Conservation (phyloP, 73 alveolate species). For the Tetrahymena thermophila region DNA sequence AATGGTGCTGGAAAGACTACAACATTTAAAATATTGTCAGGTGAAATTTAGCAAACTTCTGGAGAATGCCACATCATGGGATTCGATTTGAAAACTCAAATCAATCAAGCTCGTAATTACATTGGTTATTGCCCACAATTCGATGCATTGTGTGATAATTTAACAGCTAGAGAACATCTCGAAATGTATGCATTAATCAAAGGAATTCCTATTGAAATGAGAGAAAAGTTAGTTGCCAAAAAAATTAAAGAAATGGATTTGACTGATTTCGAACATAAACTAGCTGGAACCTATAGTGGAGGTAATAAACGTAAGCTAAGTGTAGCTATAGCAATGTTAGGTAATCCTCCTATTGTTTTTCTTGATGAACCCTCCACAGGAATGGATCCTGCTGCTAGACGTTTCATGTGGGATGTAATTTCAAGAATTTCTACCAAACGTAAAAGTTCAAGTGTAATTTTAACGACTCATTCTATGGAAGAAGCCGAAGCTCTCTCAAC, state of each 20-base stretch:
- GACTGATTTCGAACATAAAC: slow-evolving; percentile 57
- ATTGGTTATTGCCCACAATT: slow-evolving; percentile 98
- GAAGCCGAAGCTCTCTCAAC: slow-evolving; percentile 11
- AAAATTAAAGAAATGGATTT: slow-evolving; percentile 86
- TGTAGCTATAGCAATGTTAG: slow-evolving; percentile 96
- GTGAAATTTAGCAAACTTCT: slow-evolving; percentile 77
- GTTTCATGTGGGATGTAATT: slow-evolving; percentile 97
- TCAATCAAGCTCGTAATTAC: slow-evolving; percentile 71
- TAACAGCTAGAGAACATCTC: slow-evolving; percentile 91
- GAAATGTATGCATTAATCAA: slow-evolving; percentile 88
- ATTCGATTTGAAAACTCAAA: slow-evolving; percentile 56
- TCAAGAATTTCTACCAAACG: slow-evolving; percentile 77
- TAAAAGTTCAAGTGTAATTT: slow-evolving; percentile 56
- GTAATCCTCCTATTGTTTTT: slow-evolving; percentile 97
- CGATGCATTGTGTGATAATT: slow-evolving; percentile 85
- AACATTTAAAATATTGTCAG: slow-evolving; percentile 84
- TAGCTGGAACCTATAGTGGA: slow-evolving; percentile 87
- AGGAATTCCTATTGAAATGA: slow-evolving; percentile 72
- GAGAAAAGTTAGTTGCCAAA: slow-evolving; percentile 57
- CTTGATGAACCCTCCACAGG: slow-evolving; percentile 98
- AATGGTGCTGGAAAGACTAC: slow-evolving; percentile 98
- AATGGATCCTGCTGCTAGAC: slow-evolving; percentile 35
- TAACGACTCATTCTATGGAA: slow-evolving; percentile 82
- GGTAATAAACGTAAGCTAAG: slow-evolving; percentile 96
- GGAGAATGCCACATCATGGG: slow-evolving; percentile 90